Base-by-base conservation (phyloP, 2,329 filamentous ascomycete genomes). In the Fusarium guadeloupense region DNA sequence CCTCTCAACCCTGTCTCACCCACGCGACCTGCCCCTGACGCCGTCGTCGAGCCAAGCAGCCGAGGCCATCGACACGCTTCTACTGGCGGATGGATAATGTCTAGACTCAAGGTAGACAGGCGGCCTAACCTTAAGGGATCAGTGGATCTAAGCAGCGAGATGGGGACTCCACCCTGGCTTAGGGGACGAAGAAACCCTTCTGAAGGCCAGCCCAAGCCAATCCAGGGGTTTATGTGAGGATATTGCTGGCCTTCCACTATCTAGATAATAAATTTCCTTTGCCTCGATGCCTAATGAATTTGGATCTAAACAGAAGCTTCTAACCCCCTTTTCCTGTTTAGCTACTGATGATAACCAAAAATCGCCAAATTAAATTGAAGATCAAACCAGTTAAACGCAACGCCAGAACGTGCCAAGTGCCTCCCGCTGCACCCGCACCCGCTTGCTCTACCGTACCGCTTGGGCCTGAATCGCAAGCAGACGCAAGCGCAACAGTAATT, bases 1-100 rank as follows among this genome's bases (percentile, higher is more conserved):
- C 52, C 39, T 54, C 40, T 42, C 40, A 65, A 62, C 60, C 61
- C 52, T 65, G 61, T 54, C 61, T 62, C 40, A 34, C 59, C 64
- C 66, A 67, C 63, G 66, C 60, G 64, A 65, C 43, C 28, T 62
- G 57, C 64, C 60, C 64, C 64, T 67, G 64, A 61, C 55, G 43
- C 59, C 46, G 64, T 61, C 54, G 64, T 45, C 47, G 46, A 62
- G 52, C 45, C 31, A 61, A 60, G 49, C 25, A 56, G 44, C 54
- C 45, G 59, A 66, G 56, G 39, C 43, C 61, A 46, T 54, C 43
- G 40, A 59, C 50, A 66, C 62, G 44, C 64, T 69, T 50, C 44
- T 59, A 60, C 62, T 60, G 61, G 64, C 63, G 56, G 52, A 56
- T 60, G 50, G 41, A 56, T 43, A 28, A 42, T 28, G 33, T 28